These are phyloP conservation scores for Elsinoe fawcettii DNA, from an alignment of 2,329 filamentous ascomycete species.

Conservation along the genomic window DNA sequence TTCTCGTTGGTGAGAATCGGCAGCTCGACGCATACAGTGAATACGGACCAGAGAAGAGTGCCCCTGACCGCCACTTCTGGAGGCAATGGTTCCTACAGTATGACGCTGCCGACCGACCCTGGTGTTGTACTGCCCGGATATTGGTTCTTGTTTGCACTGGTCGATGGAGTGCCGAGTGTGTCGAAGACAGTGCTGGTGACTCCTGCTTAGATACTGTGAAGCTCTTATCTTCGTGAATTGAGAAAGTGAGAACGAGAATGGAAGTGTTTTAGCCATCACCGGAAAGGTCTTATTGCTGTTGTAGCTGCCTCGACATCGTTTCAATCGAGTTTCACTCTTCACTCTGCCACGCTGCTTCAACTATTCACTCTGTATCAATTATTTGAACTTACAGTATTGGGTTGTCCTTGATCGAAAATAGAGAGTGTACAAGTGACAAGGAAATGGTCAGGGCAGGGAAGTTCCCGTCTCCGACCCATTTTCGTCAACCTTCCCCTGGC, in stretches of 20 bases:
- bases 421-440: no score
- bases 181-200: conserved; percentile 35
- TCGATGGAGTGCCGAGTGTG: conserved; percentile 40
- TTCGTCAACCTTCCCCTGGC: conserved; percentile 5
- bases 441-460: not conserved
- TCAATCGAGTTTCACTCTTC: no score
- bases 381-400: no score
- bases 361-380: no score
- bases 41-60: conserved; percentile 51
- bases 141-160: conserved; percentile 47
- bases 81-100: conserved; percentile 30
- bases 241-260: not conserved
- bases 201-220: not conserved
- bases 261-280: no score
- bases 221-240: no score
- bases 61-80: conserved; percentile 30
- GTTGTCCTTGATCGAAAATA: not conserved
- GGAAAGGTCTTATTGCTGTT: no score
- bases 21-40: conserved; percentile 46
- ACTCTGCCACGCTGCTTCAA: no score
- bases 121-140: conserved; percentile 47
- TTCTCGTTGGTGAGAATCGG: conserved; percentile 43
- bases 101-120: conserved; percentile 40
- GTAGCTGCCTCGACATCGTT: no score
- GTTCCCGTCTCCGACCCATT: conserved; percentile 10